Evolutionary conservation across 176 grass and related monocot species (phyloP).

Genomic region (Tillandsia fasciculata): DNA sequence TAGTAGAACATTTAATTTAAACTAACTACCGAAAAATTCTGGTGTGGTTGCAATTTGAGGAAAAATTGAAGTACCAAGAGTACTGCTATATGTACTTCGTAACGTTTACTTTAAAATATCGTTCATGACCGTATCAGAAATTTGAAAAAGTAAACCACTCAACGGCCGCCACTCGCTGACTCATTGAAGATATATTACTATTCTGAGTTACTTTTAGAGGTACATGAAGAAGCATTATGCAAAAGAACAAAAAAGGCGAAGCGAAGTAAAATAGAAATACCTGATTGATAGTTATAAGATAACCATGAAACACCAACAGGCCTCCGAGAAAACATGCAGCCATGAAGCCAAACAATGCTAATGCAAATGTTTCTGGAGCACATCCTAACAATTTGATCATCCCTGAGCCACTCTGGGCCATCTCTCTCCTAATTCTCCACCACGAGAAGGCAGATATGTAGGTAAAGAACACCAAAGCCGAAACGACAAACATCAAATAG

Average conservation of each 20-base stretch:
- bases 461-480: slow-evolving; percentile 28
- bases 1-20: background rate
- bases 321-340: slow-evolving; percentile 30
- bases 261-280: slow-evolving; percentile 4
- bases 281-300: slow-evolving; percentile 49
- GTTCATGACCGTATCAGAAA: no score
- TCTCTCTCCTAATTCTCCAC: slow-evolving; percentile 27
- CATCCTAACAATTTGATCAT: slow-evolving; percentile 14
- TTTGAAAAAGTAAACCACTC: no score
- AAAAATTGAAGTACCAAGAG: no score
- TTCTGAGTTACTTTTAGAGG: background rate
- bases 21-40: no score
- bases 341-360: slow-evolving; percentile 43
- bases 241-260: background rate
- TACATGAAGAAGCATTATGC: background rate
- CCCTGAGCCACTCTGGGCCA: background rate
- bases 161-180: no score
- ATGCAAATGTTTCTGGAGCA: slow-evolving; percentile 33
- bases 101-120: no score
- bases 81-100: no score
- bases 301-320: slow-evolving; percentile 34
- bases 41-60: no score
- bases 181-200: no score
- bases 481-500: slow-evolving; percentile 39
- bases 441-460: slow-evolving; percentile 30